A percentile compares a stretch with the other conserved stretches of the same genome.
Conservation (phyloP, 192 early-diverging fungal genomes). For the Coemansia sp. region DNA sequence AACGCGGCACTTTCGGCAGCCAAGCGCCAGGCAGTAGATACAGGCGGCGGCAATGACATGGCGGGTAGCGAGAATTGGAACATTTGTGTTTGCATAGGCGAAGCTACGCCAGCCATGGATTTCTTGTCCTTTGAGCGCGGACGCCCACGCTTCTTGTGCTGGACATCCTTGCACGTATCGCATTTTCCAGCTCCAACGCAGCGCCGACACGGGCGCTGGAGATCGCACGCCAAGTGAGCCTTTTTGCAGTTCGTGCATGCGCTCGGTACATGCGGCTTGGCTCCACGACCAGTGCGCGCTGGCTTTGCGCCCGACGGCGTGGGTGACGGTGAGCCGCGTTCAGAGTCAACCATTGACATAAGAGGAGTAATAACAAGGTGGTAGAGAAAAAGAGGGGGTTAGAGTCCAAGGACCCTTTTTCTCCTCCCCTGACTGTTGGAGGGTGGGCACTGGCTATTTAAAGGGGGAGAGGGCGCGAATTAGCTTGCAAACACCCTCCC, state of each 20-base stretch:
- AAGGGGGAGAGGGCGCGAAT: not conserved
- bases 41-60: constrained; percentile 9
- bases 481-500: not conserved
- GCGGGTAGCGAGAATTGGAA: constrained; percentile 53
- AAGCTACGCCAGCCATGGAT: constrained; percentile 7
- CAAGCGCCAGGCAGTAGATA: not conserved
- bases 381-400: not conserved
- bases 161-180: constrained; percentile 83
- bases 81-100: constrained; percentile 50
- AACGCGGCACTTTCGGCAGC: not conserved
- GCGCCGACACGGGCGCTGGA: constrained; percentile 80
- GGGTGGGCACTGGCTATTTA: constrained; percentile 4
- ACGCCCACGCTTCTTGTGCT: constrained; percentile 86
- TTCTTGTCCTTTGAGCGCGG: constrained; percentile 73
- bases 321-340: not conserved
- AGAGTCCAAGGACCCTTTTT: not conserved
- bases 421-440: not conserved
- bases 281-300: constrained; percentile 27
- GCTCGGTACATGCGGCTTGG: constrained; percentile 78
- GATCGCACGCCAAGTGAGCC: constrained; percentile 87
- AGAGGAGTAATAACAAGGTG: not conserved
- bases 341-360: constrained; percentile 1
- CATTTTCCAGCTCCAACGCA: constrained; percentile 73
- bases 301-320: constrained; percentile 10
- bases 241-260: constrained; percentile 90